Evolutionary conservation across 2,329 filamentous ascomycete genomes (phyloP).

Genomic region (Paecilomyces dactylethromorphus): DNA sequence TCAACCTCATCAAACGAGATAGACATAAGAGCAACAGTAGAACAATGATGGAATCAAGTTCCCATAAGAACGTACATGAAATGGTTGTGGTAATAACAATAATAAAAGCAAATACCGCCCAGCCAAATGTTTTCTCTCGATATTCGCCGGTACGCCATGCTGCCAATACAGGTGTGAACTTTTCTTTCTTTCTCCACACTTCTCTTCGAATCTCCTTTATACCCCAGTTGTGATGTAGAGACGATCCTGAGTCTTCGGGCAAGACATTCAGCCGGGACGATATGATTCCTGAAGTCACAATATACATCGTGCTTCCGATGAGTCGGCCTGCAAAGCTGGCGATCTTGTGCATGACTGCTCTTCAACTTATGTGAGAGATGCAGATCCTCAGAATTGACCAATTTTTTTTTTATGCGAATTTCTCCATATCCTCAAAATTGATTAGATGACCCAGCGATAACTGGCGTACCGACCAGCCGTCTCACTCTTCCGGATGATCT

Average conservation of each 20-base stretch:
- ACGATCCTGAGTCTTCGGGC: background rate
- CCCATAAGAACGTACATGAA: background rate
- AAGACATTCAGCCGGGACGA: background rate
- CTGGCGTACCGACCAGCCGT: slow-evolving; percentile 94
- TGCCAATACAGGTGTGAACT: slow-evolving; percentile 25
- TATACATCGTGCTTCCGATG: too few species aligned
- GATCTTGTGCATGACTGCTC: background rate
- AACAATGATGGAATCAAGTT: background rate
- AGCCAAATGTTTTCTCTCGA: slow-evolving; percentile 9
- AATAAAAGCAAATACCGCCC: background rate
- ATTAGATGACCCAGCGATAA: slow-evolving; percentile 64
- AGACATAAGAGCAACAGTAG: background rate
- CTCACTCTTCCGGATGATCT: slow-evolving; percentile 94
- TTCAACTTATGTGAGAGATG: background rate
- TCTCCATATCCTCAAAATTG: background rate
- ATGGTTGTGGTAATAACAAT: slow-evolving; percentile 7
- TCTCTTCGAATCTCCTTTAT: slow-evolving; percentile 3
- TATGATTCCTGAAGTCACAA: background rate
- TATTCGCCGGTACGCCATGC: slow-evolving; percentile 33
- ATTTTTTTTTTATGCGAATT: background rate
- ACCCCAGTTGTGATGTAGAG: background rate
- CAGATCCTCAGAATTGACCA: background rate
- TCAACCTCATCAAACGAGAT: background rate
- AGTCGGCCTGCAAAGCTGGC: too few species aligned
- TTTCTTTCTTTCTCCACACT: slow-evolving; percentile 18